Base-by-base conservation (phyloP, 108 stramenopile species). In the Skeletonema grethae region DNA sequence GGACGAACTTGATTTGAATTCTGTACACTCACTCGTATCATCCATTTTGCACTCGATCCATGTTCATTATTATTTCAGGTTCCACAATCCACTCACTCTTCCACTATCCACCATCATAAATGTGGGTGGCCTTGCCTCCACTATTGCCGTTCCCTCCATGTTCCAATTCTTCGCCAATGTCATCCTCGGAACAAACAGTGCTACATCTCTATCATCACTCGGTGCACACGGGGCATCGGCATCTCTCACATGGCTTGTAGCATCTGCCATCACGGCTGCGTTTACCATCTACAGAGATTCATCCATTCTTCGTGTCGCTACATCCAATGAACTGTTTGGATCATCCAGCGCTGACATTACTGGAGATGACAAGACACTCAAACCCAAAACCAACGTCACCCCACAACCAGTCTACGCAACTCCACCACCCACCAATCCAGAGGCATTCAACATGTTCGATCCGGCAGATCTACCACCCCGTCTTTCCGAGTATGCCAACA, bases 361-460 rank as follows among this genome's bases (percentile, higher is more conserved):
- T 9, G 10, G 29, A 1, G 73, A 74, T 34, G 70, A 71, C 50
- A 65, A 62, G 39, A 81, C 73, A 25, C 73, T 75, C 64, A 81
- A 81, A 65, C 80, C 80, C 30, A 63, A 64, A 8, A 77, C 62
- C 59, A 77, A 86, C 61, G 70, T 35, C 16, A 73, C 76, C 11
- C 74, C 84, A 13, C 45, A 70, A 57, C 77, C 82, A 29, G 35
- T 79, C 46, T 73, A 77, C 61, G 25, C 66, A 2, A 35, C 69
- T 10, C 43, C 65, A 71, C 24, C 86, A 69, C 32, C 73, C 72
- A 10, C 78, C 28, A 10, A 18, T 67, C 61, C 80, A 45, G 59
- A 88, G 22, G 80, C 86, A 9, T 95, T 81, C 85, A 94, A 97
- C 77, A 88, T 95, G 87, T 95, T 97, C 79, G 91, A 97, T 72